These are phyloP conservation scores for Macrolepiota fuliginosa DNA, from an alignment of 768 basidiomycete genomes.

Conservation along the genomic window DNA sequence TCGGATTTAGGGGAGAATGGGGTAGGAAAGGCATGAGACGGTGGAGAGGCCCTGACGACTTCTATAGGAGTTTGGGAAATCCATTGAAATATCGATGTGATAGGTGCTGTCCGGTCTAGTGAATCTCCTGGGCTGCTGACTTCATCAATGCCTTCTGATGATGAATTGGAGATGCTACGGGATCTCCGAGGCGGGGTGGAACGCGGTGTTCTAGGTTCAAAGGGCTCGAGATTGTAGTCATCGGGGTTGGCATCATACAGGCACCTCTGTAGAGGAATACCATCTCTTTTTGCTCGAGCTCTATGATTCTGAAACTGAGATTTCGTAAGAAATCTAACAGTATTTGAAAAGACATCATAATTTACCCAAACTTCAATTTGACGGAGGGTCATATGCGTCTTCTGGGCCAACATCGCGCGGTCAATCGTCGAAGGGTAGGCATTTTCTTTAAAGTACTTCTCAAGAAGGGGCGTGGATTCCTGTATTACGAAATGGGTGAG, in stretches of 20 bases:
- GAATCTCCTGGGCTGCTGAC: too few species aligned
- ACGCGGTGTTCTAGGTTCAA: not conserved
- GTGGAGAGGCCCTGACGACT: not conserved
- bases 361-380: slow-evolving; percentile 58
- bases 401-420: slow-evolving; percentile 35
- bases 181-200: not conserved
- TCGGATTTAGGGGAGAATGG: not conserved
- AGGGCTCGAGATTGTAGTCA: slow-evolving; percentile 17
- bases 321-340: not conserved
- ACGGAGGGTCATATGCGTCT: slow-evolving; percentile 37
- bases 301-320: slow-evolving; percentile 56
- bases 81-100: too few species aligned
- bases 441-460: slow-evolving; percentile 46
- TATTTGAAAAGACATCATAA: slow-evolving; percentile 5
- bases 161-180: not conserved
- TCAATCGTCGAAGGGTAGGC: slow-evolving; percentile 44
- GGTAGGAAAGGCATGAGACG: slow-evolving; percentile 1
- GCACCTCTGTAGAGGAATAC: slow-evolving; percentile 5
- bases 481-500: slow-evolving; percentile 17
- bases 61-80: not conserved
- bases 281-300: slow-evolving; percentile 33
- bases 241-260: not conserved
- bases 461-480: slow-evolving; percentile 45
- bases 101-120: not conserved
- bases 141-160: not conserved